phyloP scores from a whole-genome alignment of 345 rosid species.

The Eucalyptus polyanthemos region DNA sequence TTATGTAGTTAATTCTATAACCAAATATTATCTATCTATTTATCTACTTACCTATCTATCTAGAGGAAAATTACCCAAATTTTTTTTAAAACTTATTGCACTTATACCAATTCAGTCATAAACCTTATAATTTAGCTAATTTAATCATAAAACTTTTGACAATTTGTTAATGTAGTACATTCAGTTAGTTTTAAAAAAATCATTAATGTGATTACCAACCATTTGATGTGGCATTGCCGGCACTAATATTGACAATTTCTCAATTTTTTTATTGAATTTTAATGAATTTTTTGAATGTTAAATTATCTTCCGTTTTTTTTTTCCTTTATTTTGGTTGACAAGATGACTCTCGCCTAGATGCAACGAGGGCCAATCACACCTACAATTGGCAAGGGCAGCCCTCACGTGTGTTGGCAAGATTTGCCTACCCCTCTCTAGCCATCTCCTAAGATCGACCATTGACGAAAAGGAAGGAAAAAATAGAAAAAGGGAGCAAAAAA shows the following conservation, averaged over 20 bases:
- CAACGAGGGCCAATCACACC: not conserved
- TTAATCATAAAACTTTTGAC: not conserved
- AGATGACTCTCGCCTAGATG: not conserved
- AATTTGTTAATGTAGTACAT: too few relatives aligned
- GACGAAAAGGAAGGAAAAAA: not conserved
- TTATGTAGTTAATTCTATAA: not conserved
- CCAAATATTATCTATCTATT: not conserved
- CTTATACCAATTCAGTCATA: accelerated
- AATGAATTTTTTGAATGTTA: too few relatives aligned
- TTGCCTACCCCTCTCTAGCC: not conserved
- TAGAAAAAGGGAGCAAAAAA: too few relatives aligned
- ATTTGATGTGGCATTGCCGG: accelerated
- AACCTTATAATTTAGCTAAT: too few relatives aligned
- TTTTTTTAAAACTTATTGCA: too few relatives aligned
- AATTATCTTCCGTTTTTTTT: too few relatives aligned
- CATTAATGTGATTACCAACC: too few relatives aligned
- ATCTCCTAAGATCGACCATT: not conserved
- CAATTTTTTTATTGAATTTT: too few relatives aligned
- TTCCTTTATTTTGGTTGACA: not conserved
- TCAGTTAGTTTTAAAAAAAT: too few relatives aligned
- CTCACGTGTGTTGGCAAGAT: not conserved
- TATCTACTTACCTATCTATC: too few relatives aligned
- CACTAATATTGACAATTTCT: not conserved
- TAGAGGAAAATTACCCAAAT: not conserved
- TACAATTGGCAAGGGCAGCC: not conserved